Evolutionary conservation across 2,329 filamentous ascomycete species (phyloP).

Genomic region (Hypoxylon sp.): DNA sequence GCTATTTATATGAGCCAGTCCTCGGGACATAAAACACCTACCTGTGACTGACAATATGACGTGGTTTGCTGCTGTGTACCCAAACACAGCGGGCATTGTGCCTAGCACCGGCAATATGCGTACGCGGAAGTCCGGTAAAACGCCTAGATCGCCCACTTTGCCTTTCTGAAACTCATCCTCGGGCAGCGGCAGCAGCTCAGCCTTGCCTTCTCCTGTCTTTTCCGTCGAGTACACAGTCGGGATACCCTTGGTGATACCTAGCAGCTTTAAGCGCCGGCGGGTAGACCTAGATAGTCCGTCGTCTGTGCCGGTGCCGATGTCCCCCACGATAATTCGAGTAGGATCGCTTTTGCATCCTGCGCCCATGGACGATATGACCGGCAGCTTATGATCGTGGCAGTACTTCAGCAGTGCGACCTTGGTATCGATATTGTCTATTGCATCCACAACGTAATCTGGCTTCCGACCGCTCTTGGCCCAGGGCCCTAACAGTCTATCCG

Average conservation of each 20-base stretch:
- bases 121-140: constrained; percentile 90
- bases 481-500: constrained; percentile 70
- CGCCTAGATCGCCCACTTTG: constrained; percentile 82
- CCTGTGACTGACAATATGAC: constrained; percentile 79
- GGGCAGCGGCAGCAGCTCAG: constrained; percentile 82
- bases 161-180: constrained; percentile 91
- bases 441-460: constrained; percentile 92
- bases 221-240: constrained; percentile 94
- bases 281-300: constrained; percentile 89
- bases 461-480: constrained; percentile 68
- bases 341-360: constrained; percentile 91
- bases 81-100: constrained; percentile 97
- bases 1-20: neutral
- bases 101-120: constrained; percentile 94
- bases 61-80: constrained; percentile 90
- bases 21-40: constrained; percentile 31
- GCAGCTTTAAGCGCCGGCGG: constrained; percentile 76
- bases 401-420: constrained; percentile 92
- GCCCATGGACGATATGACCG: constrained; percentile 94
- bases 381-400: constrained; percentile 78
- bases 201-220: constrained; percentile 88
- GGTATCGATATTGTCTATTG: constrained; percentile 97
- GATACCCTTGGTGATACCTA: constrained; percentile 84
- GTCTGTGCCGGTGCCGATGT: constrained; percentile 87
- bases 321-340: constrained; percentile 86